Conservation (phyloP, 2,329 filamentous ascomycete species). For the Exserohilum rostratum region DNA sequence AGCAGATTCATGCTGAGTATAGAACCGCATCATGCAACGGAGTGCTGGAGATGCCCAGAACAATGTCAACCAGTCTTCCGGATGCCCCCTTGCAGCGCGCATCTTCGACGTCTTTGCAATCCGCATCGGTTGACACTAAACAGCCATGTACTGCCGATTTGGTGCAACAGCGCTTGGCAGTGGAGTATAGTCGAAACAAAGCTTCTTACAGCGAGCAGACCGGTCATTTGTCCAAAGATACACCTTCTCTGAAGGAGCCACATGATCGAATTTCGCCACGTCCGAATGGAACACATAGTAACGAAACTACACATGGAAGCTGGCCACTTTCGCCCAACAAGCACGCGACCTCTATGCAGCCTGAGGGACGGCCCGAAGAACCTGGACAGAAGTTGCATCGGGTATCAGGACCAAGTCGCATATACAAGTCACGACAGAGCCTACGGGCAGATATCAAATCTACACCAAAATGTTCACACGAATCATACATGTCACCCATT, state of each 20-base stretch:
- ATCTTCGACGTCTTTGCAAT: not conserved
- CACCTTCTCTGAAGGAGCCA: not conserved
- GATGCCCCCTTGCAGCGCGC: not conserved
- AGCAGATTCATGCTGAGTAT: not conserved
- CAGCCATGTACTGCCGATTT: not conserved
- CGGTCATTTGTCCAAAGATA: not conserved
- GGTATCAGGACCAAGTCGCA: not conserved
- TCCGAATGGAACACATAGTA: not conserved
- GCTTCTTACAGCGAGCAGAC: not conserved
- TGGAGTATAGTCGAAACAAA: not conserved
- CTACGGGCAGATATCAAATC: not conserved
- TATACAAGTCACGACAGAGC: constrained; percentile 20
- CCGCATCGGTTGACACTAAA: not conserved
- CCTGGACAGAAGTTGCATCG: not conserved
- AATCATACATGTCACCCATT: not conserved
- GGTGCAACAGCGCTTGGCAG: not conserved
- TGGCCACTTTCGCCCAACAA: not conserved
- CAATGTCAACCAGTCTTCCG: not conserved
- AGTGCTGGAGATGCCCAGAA: not conserved
- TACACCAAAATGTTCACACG: not conserved
- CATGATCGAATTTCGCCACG: not conserved
- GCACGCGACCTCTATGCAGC: not conserved
- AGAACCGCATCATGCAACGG: not conserved
- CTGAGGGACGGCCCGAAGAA: not conserved
- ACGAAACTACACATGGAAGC: not conserved